Base-by-base conservation (phyloP, 495 filamentous ascomycete genomes). In the Trichoderma orchidacearum region DNA sequence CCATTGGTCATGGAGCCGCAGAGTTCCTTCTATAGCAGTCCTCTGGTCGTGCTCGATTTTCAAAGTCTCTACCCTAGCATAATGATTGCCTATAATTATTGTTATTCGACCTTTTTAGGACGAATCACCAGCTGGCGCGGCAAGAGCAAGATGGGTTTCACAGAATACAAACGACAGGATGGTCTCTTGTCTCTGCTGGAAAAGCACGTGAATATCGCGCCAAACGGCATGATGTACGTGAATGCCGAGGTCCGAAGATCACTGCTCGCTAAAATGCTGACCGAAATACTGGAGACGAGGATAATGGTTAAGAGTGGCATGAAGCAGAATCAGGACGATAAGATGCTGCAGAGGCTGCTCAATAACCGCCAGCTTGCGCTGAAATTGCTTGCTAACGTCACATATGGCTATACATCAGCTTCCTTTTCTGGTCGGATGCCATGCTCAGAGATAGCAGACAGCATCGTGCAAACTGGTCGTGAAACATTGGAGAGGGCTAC, bases 11-110 rank as follows among this genome's bases (percentile, higher is more conserved):
- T 98, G 93, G 93, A 98, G 63, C 93, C 93, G 2, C 90, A 93
- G 65, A 96, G 92, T 56, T 85, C 83, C 30, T 97, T 97, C 63
- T 98, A 97, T 66, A 88, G 75, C 29, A 92, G 87, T 58, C 93
- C 93, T 0, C 65, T 98, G 12, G 64, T 98, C 11, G 93, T 98
- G 0, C 75, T 98, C 11, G 93, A 98, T 69, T 98, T 98, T 60
- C 94, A 97, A 66, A 93, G 87, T 28, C 75, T 98, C 25, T 98
- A 98, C 64, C 93, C 93, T 3, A 95, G 90, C 64, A 84, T 97
- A 51, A 97, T 98, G 90, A 96, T 98, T 62, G 93, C 93, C 0
- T 96, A 98, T 70, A 98, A 98, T 66, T 96, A 96, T 70, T 98
- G 93, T 72, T 98, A 98, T 68, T 97, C 93, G 0, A 98, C 93